Evolutionary conservation across 441 rosid species (phyloP).

Genomic region (Biscutella auriculata): DNA sequence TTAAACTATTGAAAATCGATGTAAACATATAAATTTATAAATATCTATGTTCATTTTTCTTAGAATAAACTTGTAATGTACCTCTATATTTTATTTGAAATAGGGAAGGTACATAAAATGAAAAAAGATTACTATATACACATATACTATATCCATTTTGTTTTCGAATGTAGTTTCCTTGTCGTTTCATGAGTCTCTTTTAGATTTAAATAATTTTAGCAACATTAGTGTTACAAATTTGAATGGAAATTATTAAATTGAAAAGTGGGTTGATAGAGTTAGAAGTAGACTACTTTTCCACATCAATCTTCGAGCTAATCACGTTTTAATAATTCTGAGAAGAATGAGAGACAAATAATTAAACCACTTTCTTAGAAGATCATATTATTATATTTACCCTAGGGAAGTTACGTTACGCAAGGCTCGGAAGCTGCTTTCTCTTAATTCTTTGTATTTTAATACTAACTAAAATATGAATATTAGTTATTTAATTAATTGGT

Average conservation of each 20-base stretch:
- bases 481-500: background rate
- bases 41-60: too few species aligned
- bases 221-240: background rate
- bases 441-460: background rate
- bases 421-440: conserved; percentile 4
- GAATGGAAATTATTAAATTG: conserved; percentile 16
- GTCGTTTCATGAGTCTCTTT: background rate
- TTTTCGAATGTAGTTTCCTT: background rate
- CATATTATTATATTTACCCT: background rate
- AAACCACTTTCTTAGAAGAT: conserved; percentile 12
- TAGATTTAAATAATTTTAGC: background rate
- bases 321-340: background rate
- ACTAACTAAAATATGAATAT: background rate
- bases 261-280: conserved; percentile 8
- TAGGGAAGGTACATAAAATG: too few species aligned
- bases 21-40: too few species aligned
- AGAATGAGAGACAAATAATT: background rate
- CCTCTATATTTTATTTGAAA: too few species aligned
- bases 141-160: too few species aligned
- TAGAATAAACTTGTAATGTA: too few species aligned
- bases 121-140: too few species aligned
- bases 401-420: conserved; percentile 12
- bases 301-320: conserved; percentile 16
- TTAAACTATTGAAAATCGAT: too few species aligned
- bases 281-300: conserved; percentile 6